A percentile compares a stretch with the other conserved stretches of the same genome.
These are phyloP conservation scores for Diaporthe helianthi DNA, from an alignment of 2,329 filamentous ascomycete species.

Conservation along the genomic window DNA sequence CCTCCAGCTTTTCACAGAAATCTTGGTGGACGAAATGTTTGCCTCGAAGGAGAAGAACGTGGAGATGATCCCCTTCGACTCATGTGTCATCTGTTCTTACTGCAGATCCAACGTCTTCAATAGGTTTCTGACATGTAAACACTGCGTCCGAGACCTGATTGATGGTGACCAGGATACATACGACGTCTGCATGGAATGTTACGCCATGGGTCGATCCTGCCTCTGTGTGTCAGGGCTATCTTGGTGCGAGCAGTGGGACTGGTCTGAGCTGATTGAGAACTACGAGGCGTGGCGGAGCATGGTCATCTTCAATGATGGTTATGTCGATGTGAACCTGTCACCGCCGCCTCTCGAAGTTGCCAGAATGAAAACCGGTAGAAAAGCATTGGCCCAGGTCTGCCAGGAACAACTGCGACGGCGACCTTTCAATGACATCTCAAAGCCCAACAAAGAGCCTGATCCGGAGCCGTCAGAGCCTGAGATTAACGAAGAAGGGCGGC, in stretches of 20 bases:
- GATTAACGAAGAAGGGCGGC: slow-evolving; percentile 67
- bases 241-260: slow-evolving; percentile 94
- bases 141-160: slow-evolving; percentile 73
- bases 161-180: slow-evolving; percentile 83
- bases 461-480: slow-evolving; percentile 59
- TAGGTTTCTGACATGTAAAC: slow-evolving; percentile 89
- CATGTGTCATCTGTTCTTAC: slow-evolving; percentile 93
- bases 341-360: slow-evolving; percentile 76
- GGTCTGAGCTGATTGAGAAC: slow-evolving; percentile 76
- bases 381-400: slow-evolving; percentile 89
- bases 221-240: slow-evolving; percentile 82
- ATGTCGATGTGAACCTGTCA: slow-evolving; percentile 68
- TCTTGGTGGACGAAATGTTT: slow-evolving; percentile 89
- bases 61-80: slow-evolving; percentile 83
- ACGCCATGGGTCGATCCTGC: slow-evolving; percentile 95
- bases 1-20: slow-evolving; percentile 77
- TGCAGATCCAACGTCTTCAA: slow-evolving; percentile 98
- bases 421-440: slow-evolving; percentile 83
- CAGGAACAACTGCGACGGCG: slow-evolving; percentile 83
- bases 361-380: slow-evolving; percentile 71
- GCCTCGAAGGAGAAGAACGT: slow-evolving; percentile 72
- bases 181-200: slow-evolving; percentile 98
- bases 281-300: slow-evolving; percentile 85
- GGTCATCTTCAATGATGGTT: slow-evolving; percentile 76
- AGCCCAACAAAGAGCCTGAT: slow-evolving; percentile 58